These are phyloP conservation scores for Diplotaxis tenuifolia DNA, from an alignment of 345 rosid genomes.

Conservation along the genomic window DNA sequence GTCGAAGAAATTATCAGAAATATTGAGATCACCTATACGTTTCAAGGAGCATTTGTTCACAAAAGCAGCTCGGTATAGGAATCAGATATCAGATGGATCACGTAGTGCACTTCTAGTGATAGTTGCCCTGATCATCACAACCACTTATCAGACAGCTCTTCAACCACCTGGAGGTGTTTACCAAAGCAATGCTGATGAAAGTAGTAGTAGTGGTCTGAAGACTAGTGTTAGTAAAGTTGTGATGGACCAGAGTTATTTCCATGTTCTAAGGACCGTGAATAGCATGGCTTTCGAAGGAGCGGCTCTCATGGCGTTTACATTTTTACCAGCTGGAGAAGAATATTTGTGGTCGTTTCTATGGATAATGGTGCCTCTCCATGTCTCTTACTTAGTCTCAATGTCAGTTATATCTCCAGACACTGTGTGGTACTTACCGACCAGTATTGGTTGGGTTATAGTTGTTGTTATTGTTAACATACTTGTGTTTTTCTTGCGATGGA, in stretches of 20 bases:
- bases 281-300: conserved; percentile 19
- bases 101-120: conserved; percentile 36
- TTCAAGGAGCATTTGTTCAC: conserved; percentile 3
- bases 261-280: conserved; percentile 14
- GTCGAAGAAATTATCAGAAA: neutral
- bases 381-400: conserved; percentile 21
- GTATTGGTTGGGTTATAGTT: neutral
- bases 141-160: conserved; percentile 35
- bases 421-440: neutral
- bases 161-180: conserved; percentile 39
- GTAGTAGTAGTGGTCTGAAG: neutral
- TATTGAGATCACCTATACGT: conserved; percentile 1
- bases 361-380: conserved; percentile 17
- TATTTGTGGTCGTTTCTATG: neutral
- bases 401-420: conserved; percentile 22
- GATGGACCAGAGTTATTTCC: neutral
- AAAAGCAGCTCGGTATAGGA: conserved; percentile 1
- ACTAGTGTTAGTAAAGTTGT: conserved; percentile 26
- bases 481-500: conserved; percentile 12
- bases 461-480: neutral
- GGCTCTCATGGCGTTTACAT: neutral
- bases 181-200: conserved; percentile 16
- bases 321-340: conserved; percentile 32
- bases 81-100: conserved; percentile 15
- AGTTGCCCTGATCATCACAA: conserved; percentile 32